A percentile compares a stretch with the other conserved stretches of the same genome.
These are phyloP conservation scores for Viola odorata DNA, from an alignment of 345 rosid species.

Conservation along the genomic window DNA sequence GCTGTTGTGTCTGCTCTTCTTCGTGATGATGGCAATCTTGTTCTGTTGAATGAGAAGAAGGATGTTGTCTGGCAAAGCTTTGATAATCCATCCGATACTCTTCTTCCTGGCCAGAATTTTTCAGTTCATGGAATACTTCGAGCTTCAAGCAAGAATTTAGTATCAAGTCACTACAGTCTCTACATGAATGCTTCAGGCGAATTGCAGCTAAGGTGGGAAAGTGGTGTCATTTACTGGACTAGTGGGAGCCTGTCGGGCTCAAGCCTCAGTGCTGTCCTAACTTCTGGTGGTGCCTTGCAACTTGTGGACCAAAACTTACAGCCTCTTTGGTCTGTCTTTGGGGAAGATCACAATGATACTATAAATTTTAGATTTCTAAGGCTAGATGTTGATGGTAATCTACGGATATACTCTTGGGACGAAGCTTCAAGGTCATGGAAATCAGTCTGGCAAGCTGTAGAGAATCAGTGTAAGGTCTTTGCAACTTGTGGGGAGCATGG, in stretches of 20 bases:
- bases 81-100: slow-evolving; percentile 57
- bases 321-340: slow-evolving; percentile 56
- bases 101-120: slow-evolving; percentile 71
- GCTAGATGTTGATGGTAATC: slow-evolving; percentile 72
- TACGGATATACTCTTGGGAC: slow-evolving; percentile 72
- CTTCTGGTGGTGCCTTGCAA: slow-evolving; percentile 53
- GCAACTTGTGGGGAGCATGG: slow-evolving; percentile 70
- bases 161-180: slow-evolving; percentile 74
- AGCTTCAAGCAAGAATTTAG: slow-evolving; percentile 48
- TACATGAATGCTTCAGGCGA: slow-evolving; percentile 45
- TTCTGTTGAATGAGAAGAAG: slow-evolving; percentile 37
- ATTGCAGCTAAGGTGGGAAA: slow-evolving; percentile 69
- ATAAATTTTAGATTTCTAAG: slow-evolving; percentile 60
- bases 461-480: slow-evolving; percentile 74
- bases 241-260: slow-evolving; percentile 30
- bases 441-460: slow-evolving; percentile 87
- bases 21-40: slow-evolving; percentile 65
- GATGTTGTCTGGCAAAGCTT: slow-evolving; percentile 73
- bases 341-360: slow-evolving; percentile 62
- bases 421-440: slow-evolving; percentile 46
- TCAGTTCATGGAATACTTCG: slow-evolving; percentile 37
- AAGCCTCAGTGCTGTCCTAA: slow-evolving; percentile 53
- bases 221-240: slow-evolving; percentile 50
- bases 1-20: slow-evolving; percentile 55
- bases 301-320: slow-evolving; percentile 31